phyloP scores from a whole-genome alignment of 2,329 filamentous ascomycete genomes.

The Xylariaceae sp. region DNA sequence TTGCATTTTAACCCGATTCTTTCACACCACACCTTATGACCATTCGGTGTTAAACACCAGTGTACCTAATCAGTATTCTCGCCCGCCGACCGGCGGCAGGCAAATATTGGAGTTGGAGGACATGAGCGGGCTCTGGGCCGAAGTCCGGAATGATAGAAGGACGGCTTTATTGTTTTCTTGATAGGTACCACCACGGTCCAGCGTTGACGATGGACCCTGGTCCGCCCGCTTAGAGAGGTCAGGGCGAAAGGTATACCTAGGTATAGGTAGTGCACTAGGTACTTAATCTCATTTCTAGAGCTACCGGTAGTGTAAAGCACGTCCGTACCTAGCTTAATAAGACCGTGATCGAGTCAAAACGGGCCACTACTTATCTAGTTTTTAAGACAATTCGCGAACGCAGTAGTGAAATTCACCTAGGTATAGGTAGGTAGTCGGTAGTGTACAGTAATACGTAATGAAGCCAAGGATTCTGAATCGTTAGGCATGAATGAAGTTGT shows the following conservation, averaged over 20 bases:
- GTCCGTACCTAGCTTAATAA: too few relatives aligned
- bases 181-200: conserved; percentile 15
- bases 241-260: too few relatives aligned
- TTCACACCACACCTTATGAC: conserved; percentile 23
- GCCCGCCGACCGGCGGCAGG: conserved; percentile 7
- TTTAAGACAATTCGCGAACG: too few relatives aligned
- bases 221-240: conserved; percentile 9
- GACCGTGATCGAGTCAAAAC: not conserved
- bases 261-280: too few relatives aligned
- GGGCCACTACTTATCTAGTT: not conserved
- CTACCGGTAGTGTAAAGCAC: too few relatives aligned
- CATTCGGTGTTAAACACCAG: conserved; percentile 21
- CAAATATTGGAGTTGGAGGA: conserved; percentile 14
- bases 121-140: conserved; percentile 14
- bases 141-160: conserved; percentile 15
- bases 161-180: conserved; percentile 12
- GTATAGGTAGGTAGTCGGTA: too few relatives aligned
- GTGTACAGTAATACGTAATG: too few relatives aligned
- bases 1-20: conserved; percentile 40
- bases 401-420: too few relatives aligned
- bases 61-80: conserved; percentile 20
- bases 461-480: too few relatives aligned
- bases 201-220: conserved; percentile 11
- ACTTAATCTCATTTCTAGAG: not conserved
- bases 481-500: not conserved